These are phyloP conservation scores for Haplosporangium gracile DNA, from an alignment of 192 early-diverging fungal species.

Conservation along the genomic window DNA sequence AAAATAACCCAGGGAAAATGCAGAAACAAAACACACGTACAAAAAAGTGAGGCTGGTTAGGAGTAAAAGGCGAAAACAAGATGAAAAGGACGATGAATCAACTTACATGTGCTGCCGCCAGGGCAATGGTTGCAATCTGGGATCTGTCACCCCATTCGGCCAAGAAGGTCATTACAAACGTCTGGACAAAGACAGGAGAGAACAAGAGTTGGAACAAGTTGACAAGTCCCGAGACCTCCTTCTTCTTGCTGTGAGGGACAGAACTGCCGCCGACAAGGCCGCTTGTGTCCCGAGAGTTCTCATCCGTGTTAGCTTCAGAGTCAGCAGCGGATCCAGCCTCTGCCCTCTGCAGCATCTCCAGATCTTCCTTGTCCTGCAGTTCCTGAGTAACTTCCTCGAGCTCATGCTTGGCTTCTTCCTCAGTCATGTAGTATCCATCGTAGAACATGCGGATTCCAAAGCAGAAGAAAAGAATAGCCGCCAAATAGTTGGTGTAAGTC, in stretches of 20 bases:
- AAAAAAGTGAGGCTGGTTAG: neutral
- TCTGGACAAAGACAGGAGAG: slow-evolving; percentile 95
- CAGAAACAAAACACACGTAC: too few relatives aligned
- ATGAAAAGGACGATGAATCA: neutral
- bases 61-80: neutral
- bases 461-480: slow-evolving; percentile 88
- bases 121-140: slow-evolving; percentile 96
- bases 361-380: slow-evolving; percentile 82
- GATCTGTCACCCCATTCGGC: slow-evolving; percentile 99
- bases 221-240: slow-evolving; percentile 65
- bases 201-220: slow-evolving; percentile 84
- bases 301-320: slow-evolving; percentile 24
- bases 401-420: slow-evolving; percentile 90
- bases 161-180: slow-evolving; percentile 95
- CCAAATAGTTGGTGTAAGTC: slow-evolving; percentile 87
- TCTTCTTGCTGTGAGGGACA: slow-evolving; percentile 34
- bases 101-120: slow-evolving; percentile 90
- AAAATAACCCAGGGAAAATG: neutral
- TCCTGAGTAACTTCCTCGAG: slow-evolving; percentile 93
- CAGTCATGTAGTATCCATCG: slow-evolving; percentile 90
- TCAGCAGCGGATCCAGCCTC: slow-evolving; percentile 69
- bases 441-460: slow-evolving; percentile 93
- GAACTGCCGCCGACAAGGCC: slow-evolving; percentile 13
- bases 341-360: slow-evolving; percentile 65
- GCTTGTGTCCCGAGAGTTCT: slow-evolving; percentile 37